These are phyloP conservation scores for Pseudozyma thailandica DNA, from an alignment of 1,284 basidiomycete species.

Conservation along the genomic window DNA sequence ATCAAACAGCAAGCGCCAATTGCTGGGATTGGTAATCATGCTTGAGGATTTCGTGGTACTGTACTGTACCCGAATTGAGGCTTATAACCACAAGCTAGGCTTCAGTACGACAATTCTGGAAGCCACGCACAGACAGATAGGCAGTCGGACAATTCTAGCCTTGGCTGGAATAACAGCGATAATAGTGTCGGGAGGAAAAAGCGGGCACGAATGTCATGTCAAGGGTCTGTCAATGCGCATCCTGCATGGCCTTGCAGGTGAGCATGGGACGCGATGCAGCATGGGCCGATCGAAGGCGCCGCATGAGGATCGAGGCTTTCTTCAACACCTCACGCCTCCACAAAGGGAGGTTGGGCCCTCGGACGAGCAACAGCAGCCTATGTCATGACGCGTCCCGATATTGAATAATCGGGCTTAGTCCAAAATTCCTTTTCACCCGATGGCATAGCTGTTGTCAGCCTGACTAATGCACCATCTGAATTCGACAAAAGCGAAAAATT, in stretches of 20 bases:
- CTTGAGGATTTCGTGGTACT: slow-evolving; percentile 2
- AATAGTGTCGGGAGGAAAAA: neutral
- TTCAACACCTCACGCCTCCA: neutral
- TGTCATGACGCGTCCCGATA: slow-evolving; percentile 48
- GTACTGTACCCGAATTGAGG: too few species aligned
- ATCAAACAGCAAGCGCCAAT: neutral
- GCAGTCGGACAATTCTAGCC: too few species aligned
- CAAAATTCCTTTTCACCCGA: neutral
- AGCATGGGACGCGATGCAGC: neutral
- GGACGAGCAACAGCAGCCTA: neutral
- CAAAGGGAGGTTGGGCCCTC: too few species aligned
- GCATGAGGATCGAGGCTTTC: slow-evolving; percentile 7
- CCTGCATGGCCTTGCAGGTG: slow-evolving; percentile 8
- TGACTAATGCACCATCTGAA: slow-evolving; percentile 11
- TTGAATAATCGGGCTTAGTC: neutral
- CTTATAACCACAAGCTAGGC: too few species aligned
- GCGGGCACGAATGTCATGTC: slow-evolving; percentile 8
- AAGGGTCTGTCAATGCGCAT: slow-evolving; percentile 18
- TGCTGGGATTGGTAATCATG: slow-evolving; percentile 18
- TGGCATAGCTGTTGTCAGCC: slow-evolving; percentile 23
- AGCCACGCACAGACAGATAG: neutral
- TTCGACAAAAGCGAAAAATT: slow-evolving; percentile 14
- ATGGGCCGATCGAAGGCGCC: neutral
- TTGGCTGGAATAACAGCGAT: too few species aligned
- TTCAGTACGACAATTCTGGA: too few species aligned